Evolutionary conservation across 2,329 filamentous ascomycete genomes (phyloP), one percentile per base, ranked within the genome.

Genomic region (Ophiostoma sp.): DNA sequence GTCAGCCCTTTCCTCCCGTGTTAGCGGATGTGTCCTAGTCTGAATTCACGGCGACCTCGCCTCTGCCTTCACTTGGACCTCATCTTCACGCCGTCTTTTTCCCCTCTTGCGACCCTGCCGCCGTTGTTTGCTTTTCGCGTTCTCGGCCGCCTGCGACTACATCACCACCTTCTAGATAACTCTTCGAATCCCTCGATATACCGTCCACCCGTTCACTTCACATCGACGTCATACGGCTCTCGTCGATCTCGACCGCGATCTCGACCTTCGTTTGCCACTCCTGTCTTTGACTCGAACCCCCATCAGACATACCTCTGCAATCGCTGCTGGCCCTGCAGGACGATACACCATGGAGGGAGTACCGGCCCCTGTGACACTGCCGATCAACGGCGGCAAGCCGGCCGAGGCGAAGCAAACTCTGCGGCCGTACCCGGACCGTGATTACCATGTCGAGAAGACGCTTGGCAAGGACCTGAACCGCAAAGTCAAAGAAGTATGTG

Each of bases 321-420:
- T 27, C 40, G 18, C 38, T 9, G 40, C 40, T 27, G 11, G 55
- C 4, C 12, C 5, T 60, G 11, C 47, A 49, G n/a, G 11, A 14
- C 36, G 6, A 45, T 36, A 47, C n/a, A 64, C 18, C 18, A 64
- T 64, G 63, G 63, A 64, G 41, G 18, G 38, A 42, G 60, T n/a
- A 41, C 16, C 60, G 63, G 42, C 41, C 7, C 41, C 64, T 12
- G 45, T 65, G 11, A 40, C 44, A 9, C 42, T 65, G 12, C 64
- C 64, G 11, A 64, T 47, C 64, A 52, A 65, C 64, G 44, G 44
- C 44, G 40, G 64, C 64, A 65, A 65, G 64, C 63, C 63, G 4
- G 63, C 18, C 12, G 63, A 27, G 5, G n/a, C n/a, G 8, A 14
- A 27, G 63, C n/a, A 18, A 7, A 47, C 18, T 7, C 16, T 18